phyloP scores from a whole-genome alignment of 1,284 basidiomycete genomes.

The Ustilago esculenta region DNA sequence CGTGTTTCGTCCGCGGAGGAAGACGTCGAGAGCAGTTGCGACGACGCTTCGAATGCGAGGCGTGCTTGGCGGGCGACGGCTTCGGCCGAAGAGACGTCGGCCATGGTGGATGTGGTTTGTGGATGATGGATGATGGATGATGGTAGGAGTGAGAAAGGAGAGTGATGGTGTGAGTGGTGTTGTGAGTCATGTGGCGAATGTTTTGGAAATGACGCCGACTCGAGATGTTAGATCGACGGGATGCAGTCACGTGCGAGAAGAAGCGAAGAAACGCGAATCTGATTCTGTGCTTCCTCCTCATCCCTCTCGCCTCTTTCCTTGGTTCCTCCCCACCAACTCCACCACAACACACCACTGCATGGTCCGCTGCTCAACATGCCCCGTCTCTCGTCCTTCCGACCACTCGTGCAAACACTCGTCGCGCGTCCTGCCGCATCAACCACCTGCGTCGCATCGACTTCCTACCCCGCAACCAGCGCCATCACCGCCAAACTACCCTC shows the following conservation, averaged over 20 bases:
- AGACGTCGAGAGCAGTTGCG: conserved; percentile 30
- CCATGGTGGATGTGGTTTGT: background rate
- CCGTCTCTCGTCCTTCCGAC: conserved; percentile 24
- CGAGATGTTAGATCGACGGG: too few relatives aligned
- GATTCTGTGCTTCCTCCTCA: background rate
- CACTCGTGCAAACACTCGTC: conserved; percentile 6
- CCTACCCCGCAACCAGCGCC: background rate
- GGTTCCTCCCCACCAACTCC: background rate
- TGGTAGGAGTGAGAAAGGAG: too few relatives aligned
- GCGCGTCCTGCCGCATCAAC: background rate
- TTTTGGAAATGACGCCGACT: too few relatives aligned
- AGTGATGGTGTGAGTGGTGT: too few relatives aligned
- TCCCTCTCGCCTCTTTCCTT: background rate
- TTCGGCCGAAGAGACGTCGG: conserved; percentile 11
- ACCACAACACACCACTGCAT: too few relatives aligned
- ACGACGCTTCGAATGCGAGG: conserved; percentile 37
- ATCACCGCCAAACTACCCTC: background rate
- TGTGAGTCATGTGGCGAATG: too few relatives aligned
- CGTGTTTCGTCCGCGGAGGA: conserved; percentile 43
- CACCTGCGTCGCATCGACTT: conserved; percentile 5
- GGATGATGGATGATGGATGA: too few relatives aligned
- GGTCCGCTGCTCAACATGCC: conserved; percentile 24
- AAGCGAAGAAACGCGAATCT: background rate
- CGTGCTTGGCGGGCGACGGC: conserved; percentile 41
- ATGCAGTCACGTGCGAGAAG: conserved; percentile 15